A percentile compares a stretch with the other conserved stretches of the same genome.
Conservation (phyloP, 352 stramenopile species). For the Phytophthora fragariaefolia region DNA sequence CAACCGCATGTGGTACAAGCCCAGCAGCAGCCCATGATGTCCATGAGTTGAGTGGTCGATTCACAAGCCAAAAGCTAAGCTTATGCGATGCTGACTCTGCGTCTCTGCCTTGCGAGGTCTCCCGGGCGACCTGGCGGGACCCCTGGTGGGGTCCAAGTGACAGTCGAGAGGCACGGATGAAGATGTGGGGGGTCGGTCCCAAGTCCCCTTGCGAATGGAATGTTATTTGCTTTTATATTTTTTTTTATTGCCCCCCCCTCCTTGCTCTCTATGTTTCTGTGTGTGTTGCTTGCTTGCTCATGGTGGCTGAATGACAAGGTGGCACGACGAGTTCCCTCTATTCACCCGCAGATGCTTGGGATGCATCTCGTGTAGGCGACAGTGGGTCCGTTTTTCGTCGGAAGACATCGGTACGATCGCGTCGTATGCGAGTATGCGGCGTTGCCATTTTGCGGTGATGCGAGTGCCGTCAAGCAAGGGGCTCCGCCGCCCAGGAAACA, state of each 20-base stretch:
- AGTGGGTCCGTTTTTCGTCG: conserved; percentile 5
- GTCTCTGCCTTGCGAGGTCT: not conserved
- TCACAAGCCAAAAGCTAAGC: conserved; percentile 7
- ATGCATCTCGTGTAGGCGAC: not conserved
- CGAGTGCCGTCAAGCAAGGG: conserved; percentile 5
- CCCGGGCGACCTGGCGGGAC: too few relatives aligned
- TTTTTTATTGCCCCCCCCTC: conserved; percentile 2
- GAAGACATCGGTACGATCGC: conserved; percentile 12
- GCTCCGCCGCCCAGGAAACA: not conserved
- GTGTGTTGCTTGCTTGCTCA: not conserved
- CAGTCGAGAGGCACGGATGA: conserved; percentile 9
- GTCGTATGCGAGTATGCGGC: conserved; percentile 18
- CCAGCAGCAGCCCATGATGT: conserved; percentile 51
- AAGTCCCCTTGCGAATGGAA: conserved; percentile 34
- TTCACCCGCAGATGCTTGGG: too few relatives aligned
- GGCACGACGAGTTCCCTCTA: not conserved
- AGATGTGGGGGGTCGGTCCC: not conserved
- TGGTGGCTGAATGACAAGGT: conserved; percentile 9
- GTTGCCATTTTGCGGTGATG: conserved; percentile 21
- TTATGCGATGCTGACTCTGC: not conserved
- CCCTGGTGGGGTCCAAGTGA: not conserved
- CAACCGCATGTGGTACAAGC: conserved; percentile 45
- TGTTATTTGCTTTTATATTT: conserved; percentile 44
- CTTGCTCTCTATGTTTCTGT: not conserved
- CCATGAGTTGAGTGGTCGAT: conserved; percentile 38